These are phyloP conservation scores for Auricularia cornea DNA, from an alignment of 768 basidiomycete species.

Conservation along the genomic window DNA sequence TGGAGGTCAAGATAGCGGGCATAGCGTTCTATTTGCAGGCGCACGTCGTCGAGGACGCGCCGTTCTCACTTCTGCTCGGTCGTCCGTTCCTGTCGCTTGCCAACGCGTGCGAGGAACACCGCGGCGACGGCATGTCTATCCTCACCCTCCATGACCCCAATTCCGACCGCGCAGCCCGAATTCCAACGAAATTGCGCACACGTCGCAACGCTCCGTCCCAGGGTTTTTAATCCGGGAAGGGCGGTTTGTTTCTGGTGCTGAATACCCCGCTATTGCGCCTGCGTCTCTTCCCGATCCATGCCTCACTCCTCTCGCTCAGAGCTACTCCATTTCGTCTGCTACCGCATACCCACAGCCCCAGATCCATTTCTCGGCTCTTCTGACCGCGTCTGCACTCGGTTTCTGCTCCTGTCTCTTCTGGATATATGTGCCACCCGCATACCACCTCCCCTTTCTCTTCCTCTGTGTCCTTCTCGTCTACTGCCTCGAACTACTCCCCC, in stretches of 20 bases:
- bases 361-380: neutral
- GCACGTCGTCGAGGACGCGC: constrained; percentile 9
- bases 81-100: constrained; percentile 4
- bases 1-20: constrained; percentile 2
- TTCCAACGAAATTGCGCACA: neutral
- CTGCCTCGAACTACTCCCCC: too few relatives aligned
- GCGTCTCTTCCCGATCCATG: neutral
- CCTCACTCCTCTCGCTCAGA: neutral
- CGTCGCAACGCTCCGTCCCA: neutral
- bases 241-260: neutral
- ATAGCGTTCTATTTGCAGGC: constrained; percentile 3
- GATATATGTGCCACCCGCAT: too few relatives aligned
- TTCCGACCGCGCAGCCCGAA: neutral
- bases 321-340: neutral
- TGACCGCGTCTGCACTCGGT: too few relatives aligned
- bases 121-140: neutral
- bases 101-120: neutral
- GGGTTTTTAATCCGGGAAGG: neutral
- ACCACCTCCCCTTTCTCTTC: too few relatives aligned
- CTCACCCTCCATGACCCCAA: neutral
- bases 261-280: neutral
- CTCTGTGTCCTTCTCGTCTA: too few relatives aligned
- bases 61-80: constrained; percentile 7
- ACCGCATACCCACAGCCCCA: neutral
- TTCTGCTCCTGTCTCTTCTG: too few relatives aligned